These are phyloP conservation scores for Jimgerdemannia lactiflua DNA, from an alignment of 192 early-diverging fungal genomes.

Conservation along the genomic window DNA sequence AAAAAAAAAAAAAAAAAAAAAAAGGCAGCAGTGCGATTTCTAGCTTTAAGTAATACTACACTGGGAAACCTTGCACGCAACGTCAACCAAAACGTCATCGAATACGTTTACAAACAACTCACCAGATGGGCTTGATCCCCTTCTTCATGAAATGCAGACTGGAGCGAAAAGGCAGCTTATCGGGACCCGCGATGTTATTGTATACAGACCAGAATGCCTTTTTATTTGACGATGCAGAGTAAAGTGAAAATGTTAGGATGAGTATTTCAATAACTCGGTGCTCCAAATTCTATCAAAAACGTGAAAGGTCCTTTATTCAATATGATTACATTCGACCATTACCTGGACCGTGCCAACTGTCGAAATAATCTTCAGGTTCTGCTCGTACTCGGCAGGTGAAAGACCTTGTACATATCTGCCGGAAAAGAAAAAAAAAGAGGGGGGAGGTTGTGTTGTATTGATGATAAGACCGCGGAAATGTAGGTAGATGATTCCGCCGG, in stretches of 20 bases:
- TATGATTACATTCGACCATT: not conserved
- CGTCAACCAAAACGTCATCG: too few relatives aligned
- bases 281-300: too few relatives aligned
- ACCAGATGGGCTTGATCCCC: slow-evolving; percentile 31
- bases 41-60: too few relatives aligned
- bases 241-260: not conserved
- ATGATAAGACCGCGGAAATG: not conserved
- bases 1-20: too few relatives aligned
- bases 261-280: too few relatives aligned
- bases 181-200: slow-evolving; percentile 29
- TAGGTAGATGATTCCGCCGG: too few relatives aligned
- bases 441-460: not conserved
- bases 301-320: too few relatives aligned
- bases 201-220: slow-evolving; percentile 29
- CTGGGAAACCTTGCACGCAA: too few relatives aligned
- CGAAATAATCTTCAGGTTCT: slow-evolving; percentile 19
- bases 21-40: too few relatives aligned
- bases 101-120: not conserved
- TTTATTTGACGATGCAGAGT: not conserved
- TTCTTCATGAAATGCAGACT: slow-evolving; percentile 28
- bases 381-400: slow-evolving; percentile 18
- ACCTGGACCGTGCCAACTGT: slow-evolving; percentile 23
- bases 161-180: slow-evolving; percentile 13
- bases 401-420: slow-evolving; percentile 17
- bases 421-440: not conserved